Evolutionary conservation across 345 rosid genomes (phyloP).

Genomic region (Lagerstroemia speciosa): DNA sequence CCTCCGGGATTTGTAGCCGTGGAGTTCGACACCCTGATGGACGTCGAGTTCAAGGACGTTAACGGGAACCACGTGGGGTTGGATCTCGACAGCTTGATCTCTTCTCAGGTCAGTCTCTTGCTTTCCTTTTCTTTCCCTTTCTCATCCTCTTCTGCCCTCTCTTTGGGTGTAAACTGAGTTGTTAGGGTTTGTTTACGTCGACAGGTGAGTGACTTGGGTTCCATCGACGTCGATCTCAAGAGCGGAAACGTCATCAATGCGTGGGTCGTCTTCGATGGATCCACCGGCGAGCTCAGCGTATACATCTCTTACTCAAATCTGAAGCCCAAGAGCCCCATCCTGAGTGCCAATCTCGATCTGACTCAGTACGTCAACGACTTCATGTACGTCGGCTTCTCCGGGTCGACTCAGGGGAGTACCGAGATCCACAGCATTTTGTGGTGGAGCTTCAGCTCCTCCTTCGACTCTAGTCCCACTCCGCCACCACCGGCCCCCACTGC

Average conservation of each 20-base stretch:
- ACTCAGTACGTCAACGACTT: slow-evolving; percentile 70
- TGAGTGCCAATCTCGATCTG: slow-evolving; percentile 55
- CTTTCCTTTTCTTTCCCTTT: no score
- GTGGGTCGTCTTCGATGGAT: slow-evolving; percentile 56
- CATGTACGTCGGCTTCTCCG: slow-evolving; percentile 97
- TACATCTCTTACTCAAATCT: not conserved
- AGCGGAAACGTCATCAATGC: slow-evolving; percentile 1
- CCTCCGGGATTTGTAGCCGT: slow-evolving; percentile 75
- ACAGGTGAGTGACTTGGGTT: not conserved
- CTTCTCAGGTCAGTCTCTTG: slow-evolving; percentile 23
- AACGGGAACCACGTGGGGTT: slow-evolving; percentile 95
- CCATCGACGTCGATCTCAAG: not conserved
- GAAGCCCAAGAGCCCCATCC: slow-evolving; percentile 31
- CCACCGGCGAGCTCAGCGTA: slow-evolving; percentile 4
- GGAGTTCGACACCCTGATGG: slow-evolving; percentile 94
- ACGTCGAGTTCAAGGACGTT: slow-evolving; percentile 67
- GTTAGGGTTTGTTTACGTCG: no score
- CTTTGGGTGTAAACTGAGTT: no score
- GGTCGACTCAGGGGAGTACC: slow-evolving; percentile 97
- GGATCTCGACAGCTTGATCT: slow-evolving; percentile 78
- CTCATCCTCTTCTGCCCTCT: no score
- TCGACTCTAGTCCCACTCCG: slow-evolving; percentile 51
- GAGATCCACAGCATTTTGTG: slow-evolving; percentile 85
- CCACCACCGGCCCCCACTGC: slow-evolving; percentile 67
- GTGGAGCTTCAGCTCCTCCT: slow-evolving; percentile 90